Evolutionary conservation across 2,329 filamentous ascomycete species (phyloP).

Genomic region (Fusarium domesticum): DNA sequence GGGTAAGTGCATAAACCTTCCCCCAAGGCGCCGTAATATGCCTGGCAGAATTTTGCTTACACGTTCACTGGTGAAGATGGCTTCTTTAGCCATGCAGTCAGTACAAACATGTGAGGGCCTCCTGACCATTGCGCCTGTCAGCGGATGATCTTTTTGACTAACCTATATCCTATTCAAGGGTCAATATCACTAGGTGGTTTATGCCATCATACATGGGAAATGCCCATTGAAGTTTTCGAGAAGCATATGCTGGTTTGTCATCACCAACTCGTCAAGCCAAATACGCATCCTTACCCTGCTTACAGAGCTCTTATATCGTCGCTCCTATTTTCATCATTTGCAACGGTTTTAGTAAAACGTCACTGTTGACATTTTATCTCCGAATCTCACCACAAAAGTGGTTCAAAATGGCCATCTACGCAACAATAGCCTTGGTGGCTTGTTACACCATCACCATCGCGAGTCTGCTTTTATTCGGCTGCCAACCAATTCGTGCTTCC

Average conservation of each 20-base stretch:
- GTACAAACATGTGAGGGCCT: conserved; percentile 20
- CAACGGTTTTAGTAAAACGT: conserved; percentile 36
- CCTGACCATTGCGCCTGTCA: neutral
- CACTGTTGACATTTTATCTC: conserved; percentile 36
- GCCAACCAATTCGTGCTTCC: conserved; percentile 14
- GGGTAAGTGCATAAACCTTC: no score
- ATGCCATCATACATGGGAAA: conserved; percentile 29
- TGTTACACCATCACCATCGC: conserved; percentile 28
- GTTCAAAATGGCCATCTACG: conserved; percentile 29
- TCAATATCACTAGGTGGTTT: conserved; percentile 27
- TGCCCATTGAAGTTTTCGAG: conserved; percentile 20
- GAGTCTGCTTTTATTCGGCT: conserved; percentile 18
- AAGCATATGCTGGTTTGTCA: conserved; percentile 19
- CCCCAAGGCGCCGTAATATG: no score
- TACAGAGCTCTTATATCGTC: conserved; percentile 27
- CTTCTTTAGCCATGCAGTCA: conserved; percentile 24
- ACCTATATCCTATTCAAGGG: conserved; percentile 6
- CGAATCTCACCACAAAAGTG: conserved; percentile 32
- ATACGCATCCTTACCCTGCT: neutral
- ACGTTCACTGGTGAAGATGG: conserved; percentile 4
- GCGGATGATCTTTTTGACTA: neutral
- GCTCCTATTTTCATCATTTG: conserved; percentile 32
- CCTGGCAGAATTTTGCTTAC: no score
- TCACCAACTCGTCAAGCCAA: no score
- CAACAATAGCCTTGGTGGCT: conserved; percentile 27